Evolutionary conservation across 2,329 filamentous ascomycete genomes (phyloP).

Genomic region (Phialophora chinensis): DNA sequence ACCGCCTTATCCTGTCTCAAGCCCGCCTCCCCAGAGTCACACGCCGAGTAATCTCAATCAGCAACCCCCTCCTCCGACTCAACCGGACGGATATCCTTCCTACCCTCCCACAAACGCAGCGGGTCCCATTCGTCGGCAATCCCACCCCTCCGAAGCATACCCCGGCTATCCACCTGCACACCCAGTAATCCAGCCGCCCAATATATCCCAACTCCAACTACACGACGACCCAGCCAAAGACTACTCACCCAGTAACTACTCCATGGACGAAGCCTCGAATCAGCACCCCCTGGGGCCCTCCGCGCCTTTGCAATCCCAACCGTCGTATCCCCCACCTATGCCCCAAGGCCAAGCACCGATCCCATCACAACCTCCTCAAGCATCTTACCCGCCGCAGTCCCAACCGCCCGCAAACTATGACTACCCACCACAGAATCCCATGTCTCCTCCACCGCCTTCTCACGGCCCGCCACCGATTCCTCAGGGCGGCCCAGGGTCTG

Average conservation of each 20-base stretch:
- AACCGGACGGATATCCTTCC: constrained; percentile 41
- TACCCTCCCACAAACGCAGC: constrained; percentile 51
- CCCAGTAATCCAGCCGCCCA: constrained; percentile 29
- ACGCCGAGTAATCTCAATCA: constrained; percentile 48
- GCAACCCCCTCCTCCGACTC: constrained; percentile 17
- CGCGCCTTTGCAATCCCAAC: constrained; percentile 20
- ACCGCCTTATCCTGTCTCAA: constrained; percentile 48
- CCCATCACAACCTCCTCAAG: constrained; percentile 77
- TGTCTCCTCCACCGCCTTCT: constrained; percentile 29
- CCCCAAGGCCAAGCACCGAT: constrained; percentile 42
- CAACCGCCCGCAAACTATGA: constrained; percentile 30
- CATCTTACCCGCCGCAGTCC: constrained; percentile 74
- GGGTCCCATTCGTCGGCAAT: constrained; percentile 29
- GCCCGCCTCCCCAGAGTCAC: constrained; percentile 59
- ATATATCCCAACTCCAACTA: constrained; percentile 41
- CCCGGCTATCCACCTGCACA: constrained; percentile 50
- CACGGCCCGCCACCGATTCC: constrained; percentile 35
- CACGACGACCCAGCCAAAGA: constrained; percentile 42
- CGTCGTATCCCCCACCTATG: constrained; percentile 18
- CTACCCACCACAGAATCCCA: constrained; percentile 25
- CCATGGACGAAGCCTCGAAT: constrained; percentile 41
- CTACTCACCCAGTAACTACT: constrained; percentile 51
- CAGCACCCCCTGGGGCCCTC: constrained; percentile 17
- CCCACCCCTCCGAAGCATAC: constrained; percentile 52
- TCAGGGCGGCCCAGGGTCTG: neutral